Conservation (phyloP, 164 flowering plant genomes). For the Taxillus chinensis region DNA sequence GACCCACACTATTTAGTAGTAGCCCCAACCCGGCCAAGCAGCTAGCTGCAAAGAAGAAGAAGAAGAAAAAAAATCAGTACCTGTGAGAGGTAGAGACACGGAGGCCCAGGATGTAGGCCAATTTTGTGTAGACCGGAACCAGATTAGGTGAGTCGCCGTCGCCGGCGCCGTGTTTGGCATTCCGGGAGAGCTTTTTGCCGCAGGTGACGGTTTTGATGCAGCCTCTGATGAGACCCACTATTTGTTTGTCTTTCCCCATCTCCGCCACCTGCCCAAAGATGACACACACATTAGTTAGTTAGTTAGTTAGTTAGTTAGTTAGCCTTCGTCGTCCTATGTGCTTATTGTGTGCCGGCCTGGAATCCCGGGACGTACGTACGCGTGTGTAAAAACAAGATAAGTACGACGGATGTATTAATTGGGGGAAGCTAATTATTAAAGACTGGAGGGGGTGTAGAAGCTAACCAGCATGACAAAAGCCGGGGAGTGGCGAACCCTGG, state of each 20-base stretch:
- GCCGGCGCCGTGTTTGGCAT: slow-evolving; percentile 11
- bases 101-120: slow-evolving; percentile 88
- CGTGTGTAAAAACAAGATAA: too few species aligned
- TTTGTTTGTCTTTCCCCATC: slow-evolving; percentile 15
- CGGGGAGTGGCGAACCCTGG: slow-evolving; percentile 87
- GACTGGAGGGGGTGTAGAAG: background rate
- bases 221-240: slow-evolving; percentile 84
- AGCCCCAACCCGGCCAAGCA: too few species aligned
- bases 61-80: too few species aligned
- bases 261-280: background rate
- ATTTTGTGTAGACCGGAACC: slow-evolving; percentile 63
- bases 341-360: too few species aligned
- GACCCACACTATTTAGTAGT: too few species aligned
- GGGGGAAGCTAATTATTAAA: background rate
- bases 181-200: slow-evolving; percentile 48
- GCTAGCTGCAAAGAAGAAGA: too few species aligned
- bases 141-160: slow-evolving; percentile 6
- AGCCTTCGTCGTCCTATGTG: too few species aligned
- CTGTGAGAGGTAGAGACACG: slow-evolving; percentile 87
- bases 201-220: slow-evolving; percentile 94
- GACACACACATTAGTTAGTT: too few species aligned
- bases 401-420: too few species aligned
- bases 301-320: too few species aligned
- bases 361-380: too few species aligned
- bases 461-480: slow-evolving; percentile 75